phyloP scores from a whole-genome alignment of 176 grass and related monocot genomes.

The Thalia dealbata region DNA sequence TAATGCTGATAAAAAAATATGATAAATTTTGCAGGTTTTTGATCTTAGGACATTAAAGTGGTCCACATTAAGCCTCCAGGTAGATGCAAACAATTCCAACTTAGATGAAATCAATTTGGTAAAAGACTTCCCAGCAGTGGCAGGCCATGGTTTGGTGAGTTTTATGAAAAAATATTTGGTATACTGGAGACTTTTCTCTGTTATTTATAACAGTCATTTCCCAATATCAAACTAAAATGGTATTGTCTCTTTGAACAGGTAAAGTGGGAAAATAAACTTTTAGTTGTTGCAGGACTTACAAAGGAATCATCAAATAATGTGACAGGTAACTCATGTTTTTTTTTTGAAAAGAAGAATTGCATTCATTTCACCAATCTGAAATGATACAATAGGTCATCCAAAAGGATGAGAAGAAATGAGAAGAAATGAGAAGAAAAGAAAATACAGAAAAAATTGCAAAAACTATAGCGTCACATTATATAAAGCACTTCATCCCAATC shows the following conservation, averaged over 20 bases:
- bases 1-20: neutral
- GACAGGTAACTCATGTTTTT: too few species aligned
- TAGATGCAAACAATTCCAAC: conserved; percentile 33
- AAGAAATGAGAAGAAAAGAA: too few species aligned
- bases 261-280: conserved; percentile 68
- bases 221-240: neutral
- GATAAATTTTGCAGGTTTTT: conserved; percentile 45
- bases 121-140: conserved; percentile 46
- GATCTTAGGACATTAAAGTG: conserved; percentile 78
- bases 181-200: neutral
- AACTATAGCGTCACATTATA: too few species aligned
- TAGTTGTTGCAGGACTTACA: conserved; percentile 63
- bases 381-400: too few species aligned
- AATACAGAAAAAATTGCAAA: too few species aligned
- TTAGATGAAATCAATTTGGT: conserved; percentile 30
- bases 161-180: neutral
- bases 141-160: conserved; percentile 78
- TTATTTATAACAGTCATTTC: neutral
- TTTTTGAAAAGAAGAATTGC: too few species aligned
- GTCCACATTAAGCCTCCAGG: conserved; percentile 40
- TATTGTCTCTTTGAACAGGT: conserved; percentile 33
- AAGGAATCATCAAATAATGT: conserved; percentile 56
- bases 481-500: too few species aligned
- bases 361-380: too few species aligned
- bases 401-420: too few species aligned